A percentile compares a stretch with the other conserved stretches of the same genome.
Conservation (phyloP, 1,284 basidiomycete species). For the Ganoderma sinense region DNA sequence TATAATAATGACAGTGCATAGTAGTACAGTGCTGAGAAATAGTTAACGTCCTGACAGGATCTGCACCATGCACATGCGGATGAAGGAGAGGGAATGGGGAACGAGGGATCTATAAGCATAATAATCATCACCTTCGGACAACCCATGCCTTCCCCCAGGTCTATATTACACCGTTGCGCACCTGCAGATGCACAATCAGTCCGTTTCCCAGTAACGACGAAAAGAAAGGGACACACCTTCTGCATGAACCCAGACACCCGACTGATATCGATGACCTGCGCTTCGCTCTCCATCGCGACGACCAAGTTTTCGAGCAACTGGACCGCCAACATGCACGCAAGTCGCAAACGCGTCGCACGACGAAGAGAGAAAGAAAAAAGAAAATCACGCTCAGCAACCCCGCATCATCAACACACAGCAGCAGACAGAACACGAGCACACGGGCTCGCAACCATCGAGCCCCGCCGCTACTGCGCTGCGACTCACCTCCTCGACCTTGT, state of each 20-base stretch:
- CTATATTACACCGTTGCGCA: constrained; percentile 75
- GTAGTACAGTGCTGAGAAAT: constrained; percentile 28
- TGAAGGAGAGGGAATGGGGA: not conserved
- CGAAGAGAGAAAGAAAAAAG: not conserved
- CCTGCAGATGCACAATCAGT: constrained; percentile 45
- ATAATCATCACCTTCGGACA: constrained; percentile 16
- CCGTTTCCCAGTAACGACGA: constrained; percentile 1
- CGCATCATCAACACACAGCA: constrained; percentile 18
- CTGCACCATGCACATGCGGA: constrained; percentile 11
- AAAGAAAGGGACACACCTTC: constrained; percentile 54
- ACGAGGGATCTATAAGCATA: constrained; percentile 4
- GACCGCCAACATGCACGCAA: not conserved
- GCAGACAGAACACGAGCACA: not conserved
- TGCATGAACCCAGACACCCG: constrained; percentile 92
- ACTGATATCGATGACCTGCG: constrained; percentile 84
- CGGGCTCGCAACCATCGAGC: not conserved
- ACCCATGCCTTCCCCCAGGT: not conserved
- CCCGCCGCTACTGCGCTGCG: constrained; percentile 3
- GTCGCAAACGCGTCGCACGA: not conserved
- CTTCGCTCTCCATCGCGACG: constrained; percentile 89
- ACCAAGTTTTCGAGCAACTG: constrained; percentile 91
- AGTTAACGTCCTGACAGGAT: constrained; percentile 18
- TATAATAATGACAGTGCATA: constrained; percentile 13
- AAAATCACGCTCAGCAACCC: constrained; percentile 17
- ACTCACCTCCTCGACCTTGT: constrained; percentile 90